Evolutionary conservation across 495 filamentous ascomycete genomes (phyloP).

Genomic region (Annulohypoxylon moriforme): DNA sequence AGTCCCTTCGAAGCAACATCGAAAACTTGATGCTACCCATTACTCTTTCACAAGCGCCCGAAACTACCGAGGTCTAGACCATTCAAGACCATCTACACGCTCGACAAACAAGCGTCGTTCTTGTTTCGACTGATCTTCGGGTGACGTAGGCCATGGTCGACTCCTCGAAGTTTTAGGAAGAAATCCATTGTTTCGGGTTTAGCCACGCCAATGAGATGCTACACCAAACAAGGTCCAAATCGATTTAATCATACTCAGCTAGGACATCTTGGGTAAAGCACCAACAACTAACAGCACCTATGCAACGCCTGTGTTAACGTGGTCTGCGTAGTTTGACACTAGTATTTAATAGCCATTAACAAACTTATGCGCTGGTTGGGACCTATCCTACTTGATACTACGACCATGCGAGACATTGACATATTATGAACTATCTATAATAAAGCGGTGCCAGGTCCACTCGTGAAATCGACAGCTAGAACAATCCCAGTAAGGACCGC

Average conservation of each 20-base stretch:
- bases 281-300: background rate
- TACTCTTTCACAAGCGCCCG: background rate
- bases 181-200: constrained; percentile 22
- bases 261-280: background rate
- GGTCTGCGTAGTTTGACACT: background rate
- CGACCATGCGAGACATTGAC: constrained; percentile 3
- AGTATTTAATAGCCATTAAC: background rate
- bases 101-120: background rate
- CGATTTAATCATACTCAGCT: background rate
- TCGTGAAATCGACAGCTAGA: background rate
- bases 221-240: constrained; percentile 6
- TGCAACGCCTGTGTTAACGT: background rate
- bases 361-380: background rate
- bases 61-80: constrained; percentile 12
- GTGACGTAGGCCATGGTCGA: constrained; percentile 34
- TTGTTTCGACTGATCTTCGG: constrained; percentile 31
- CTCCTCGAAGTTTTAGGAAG: constrained; percentile 11
- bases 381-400: background rate
- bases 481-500: background rate
- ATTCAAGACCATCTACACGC: background rate
- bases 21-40: background rate
- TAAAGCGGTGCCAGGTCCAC: background rate
- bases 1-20: background rate
- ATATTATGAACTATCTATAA: background rate
- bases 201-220: constrained; percentile 22